Base-by-base conservation (phyloP, 805 yeast genomes). In the Candida bentonensis region DNA sequence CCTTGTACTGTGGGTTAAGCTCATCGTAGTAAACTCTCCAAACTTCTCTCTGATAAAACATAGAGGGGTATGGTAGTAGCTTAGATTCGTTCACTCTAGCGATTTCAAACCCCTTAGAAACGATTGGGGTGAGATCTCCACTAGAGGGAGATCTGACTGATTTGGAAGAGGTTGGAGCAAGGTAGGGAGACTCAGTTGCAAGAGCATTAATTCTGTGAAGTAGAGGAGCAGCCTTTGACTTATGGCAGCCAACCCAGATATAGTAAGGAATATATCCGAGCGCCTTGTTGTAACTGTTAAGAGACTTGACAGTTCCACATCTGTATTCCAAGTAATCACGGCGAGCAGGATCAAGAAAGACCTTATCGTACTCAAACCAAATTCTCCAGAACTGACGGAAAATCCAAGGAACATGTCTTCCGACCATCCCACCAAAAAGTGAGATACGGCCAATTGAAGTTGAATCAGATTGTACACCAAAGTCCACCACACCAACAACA, bases 351-450 rank as follows among this genome's bases (percentile, higher is more conserved):
- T 83, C 94, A 51, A 83, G 69, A 54, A 76, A 79, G 2, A 83
- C 94, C 46, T 79, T 72, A 61, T 83, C 94, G 44, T 80, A 79
- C 61, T 83, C 94, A 60, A 84, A 83, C 94, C 94, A 84, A 39
- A 79, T 66, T 56, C 87, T 72, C 94, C 94, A 83, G 58, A 83
- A 84, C 23, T 84, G 81, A 58, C 94, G 70, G 42, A 73, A 69
- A 46, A 80, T 49, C 94, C 94, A 83, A 22, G 85, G 79, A 48
- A 74, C 78, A 58, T 82, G 82, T 55, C 94, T 70, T 54, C 76
- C 72, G 25, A 71, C 71, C 51, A 78, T 64, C 5, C 94, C 92
- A 43, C 94, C 94, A 27, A 82, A 63, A 5, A 88, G 79, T 56
- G 81, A 76, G 43, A 78, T 71, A 58, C 84, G 73, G 17, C 87